Percentiles rank a stretch among this genome's conserved stretches.
These are phyloP conservation scores for Dentipellis fragilis DNA, from an alignment of 768 basidiomycete species.

Conservation along the genomic window DNA sequence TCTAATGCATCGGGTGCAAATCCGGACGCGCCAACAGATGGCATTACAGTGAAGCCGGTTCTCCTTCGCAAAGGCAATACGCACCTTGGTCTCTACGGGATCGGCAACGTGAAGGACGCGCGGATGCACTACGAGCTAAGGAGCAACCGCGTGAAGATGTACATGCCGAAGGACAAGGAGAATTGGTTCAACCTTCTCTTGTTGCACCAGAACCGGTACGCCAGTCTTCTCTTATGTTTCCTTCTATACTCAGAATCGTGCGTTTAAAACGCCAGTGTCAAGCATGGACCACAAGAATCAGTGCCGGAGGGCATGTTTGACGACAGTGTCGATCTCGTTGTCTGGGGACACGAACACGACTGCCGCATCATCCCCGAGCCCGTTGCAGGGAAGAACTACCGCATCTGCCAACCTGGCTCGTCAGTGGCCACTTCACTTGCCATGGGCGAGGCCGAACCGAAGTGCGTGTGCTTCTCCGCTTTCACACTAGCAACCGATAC, in stretches of 20 bases:
- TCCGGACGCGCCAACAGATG: slow-evolving; percentile 61
- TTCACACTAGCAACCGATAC: neutral
- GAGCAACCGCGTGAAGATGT: slow-evolving; percentile 93
- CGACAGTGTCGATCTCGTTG: slow-evolving; percentile 83
- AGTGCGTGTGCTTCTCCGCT: slow-evolving; percentile 37
- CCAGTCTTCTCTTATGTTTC: neutral
- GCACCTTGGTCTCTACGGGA: slow-evolving; percentile 83
- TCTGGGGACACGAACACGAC: slow-evolving; percentile 99
- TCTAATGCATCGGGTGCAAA: slow-evolving; percentile 19
- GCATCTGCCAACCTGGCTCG: slow-evolving; percentile 90
- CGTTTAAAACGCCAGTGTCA: slow-evolving; percentile 46
- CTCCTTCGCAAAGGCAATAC: slow-evolving; percentile 83
- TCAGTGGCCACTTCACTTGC: slow-evolving; percentile 91
- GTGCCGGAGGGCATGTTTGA: slow-evolving; percentile 98
- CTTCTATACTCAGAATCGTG: neutral
- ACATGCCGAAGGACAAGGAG: slow-evolving; percentile 83
- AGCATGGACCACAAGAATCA: slow-evolving; percentile 88
- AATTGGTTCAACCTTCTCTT: slow-evolving; percentile 94
- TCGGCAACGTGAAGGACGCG: slow-evolving; percentile 94
- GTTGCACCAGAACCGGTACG: slow-evolving; percentile 92
- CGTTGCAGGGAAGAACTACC: slow-evolving; percentile 86
- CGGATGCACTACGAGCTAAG: slow-evolving; percentile 94
- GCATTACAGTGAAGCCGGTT: slow-evolving; percentile 85
- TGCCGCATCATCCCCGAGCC: slow-evolving; percentile 86
- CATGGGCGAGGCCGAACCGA: slow-evolving; percentile 86